phyloP scores from a whole-genome alignment of 2,329 filamentous ascomycete genomes.

The Nigrospora osmanthi region DNA sequence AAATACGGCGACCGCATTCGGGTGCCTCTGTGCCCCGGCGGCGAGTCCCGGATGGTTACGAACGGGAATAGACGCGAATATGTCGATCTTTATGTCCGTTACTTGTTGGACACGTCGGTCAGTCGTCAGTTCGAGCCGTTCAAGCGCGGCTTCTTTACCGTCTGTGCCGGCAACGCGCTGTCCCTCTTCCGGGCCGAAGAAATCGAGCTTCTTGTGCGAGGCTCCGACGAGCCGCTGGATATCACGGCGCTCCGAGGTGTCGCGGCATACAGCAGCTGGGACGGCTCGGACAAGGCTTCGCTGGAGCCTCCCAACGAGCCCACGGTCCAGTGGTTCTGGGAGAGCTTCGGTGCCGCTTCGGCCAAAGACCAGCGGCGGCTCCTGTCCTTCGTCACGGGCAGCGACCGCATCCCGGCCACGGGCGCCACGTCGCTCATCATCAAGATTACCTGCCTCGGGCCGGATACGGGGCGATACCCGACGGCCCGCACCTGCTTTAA shows the following conservation, averaged over 20 bases:
- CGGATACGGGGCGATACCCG: constrained; percentile 68
- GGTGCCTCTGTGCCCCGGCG: constrained; percentile 66
- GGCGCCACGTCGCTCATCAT: constrained; percentile 73
- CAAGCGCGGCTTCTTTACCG: constrained; percentile 87
- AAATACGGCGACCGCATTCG: constrained; percentile 63
- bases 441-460: constrained; percentile 66
- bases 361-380: constrained; percentile 68
- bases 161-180: constrained; percentile 81
- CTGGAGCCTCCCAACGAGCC: constrained; percentile 50
- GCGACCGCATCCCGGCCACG: constrained; percentile 83
- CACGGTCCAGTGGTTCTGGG: constrained; percentile 82
- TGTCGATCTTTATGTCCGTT: constrained; percentile 75
- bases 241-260: constrained; percentile 68
- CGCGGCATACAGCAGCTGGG: constrained; percentile 77
- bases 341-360: constrained; percentile 60
- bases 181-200: constrained; percentile 85
- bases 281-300: constrained; percentile 1
- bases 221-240: constrained; percentile 77
- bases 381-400: constrained; percentile 81
- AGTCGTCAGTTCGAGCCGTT: constrained; percentile 85
- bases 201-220: constrained; percentile 79
- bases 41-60: constrained; percentile 70
- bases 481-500: constrained; percentile 92
- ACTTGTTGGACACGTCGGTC: constrained; percentile 72
- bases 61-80: constrained; percentile 79